Conservation (phyloP, 306 rosid species). For the Glycyrrhiza uralensis region DNA sequence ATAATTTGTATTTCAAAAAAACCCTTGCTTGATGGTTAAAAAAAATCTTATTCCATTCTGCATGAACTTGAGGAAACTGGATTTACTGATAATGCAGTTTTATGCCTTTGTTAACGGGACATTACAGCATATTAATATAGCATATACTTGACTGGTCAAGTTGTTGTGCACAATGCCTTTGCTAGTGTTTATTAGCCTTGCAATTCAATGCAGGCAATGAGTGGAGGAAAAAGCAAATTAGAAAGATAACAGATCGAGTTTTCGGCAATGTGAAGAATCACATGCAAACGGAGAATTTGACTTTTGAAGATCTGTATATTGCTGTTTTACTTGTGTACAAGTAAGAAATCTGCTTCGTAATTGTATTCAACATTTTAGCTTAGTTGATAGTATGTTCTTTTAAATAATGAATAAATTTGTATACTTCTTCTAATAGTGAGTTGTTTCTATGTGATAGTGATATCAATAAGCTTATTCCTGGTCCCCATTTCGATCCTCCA, state of each 20-base stretch:
- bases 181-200: neutral
- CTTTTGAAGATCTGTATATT: constrained; percentile 77
- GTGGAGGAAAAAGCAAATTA: constrained; percentile 59
- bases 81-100: neutral
- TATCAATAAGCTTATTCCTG: constrained; percentile 75
- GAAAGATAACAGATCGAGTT: constrained; percentile 58
- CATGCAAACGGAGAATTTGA: constrained; percentile 32
- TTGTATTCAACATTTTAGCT: neutral
- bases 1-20: neutral
- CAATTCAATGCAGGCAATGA: constrained; percentile 54
- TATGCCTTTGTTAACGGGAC: neutral
- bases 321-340: constrained; percentile 84
- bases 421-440: neutral
- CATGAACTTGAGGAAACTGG: neutral
- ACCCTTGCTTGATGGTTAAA: neutral
- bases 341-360: constrained; percentile 40
- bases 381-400: neutral
- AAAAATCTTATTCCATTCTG: neutral
- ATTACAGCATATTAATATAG: neutral
- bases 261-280: constrained; percentile 42
- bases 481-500: constrained; percentile 86
- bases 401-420: neutral
- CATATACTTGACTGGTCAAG: neutral
- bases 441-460: constrained; percentile 53
- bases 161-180: neutral